Conservation (phyloP, 139 green algal species). For the Coelastrella sp. region DNA sequence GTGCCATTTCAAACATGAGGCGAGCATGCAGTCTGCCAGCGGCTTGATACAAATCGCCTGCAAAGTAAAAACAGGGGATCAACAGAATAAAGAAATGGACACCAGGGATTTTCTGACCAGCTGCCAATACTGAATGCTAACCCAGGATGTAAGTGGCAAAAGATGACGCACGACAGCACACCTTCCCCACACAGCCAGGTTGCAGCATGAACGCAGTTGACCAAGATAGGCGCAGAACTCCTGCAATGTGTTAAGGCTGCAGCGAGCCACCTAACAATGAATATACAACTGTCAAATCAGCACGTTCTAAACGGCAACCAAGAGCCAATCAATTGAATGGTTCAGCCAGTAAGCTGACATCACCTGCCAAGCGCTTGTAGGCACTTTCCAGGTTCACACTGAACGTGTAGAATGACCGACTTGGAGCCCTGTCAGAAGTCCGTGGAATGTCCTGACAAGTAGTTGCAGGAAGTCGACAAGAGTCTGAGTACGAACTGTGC, state of each 20-base stretch:
- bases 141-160: too few relatives aligned
- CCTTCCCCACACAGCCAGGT: too few relatives aligned
- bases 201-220: too few relatives aligned
- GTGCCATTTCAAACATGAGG: slow-evolving; percentile 69
- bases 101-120: background rate
- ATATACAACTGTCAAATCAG: too few relatives aligned
- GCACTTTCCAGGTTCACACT: slow-evolving; percentile 53
- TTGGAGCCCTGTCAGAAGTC: slow-evolving; percentile 80
- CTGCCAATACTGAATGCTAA: background rate
- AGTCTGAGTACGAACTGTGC: too few relatives aligned
- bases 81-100: background rate
- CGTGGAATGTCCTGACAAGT: slow-evolving; percentile 83
- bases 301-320: too few relatives aligned
- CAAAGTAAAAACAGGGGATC: background rate
- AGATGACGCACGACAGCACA: too few relatives aligned
- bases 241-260: background rate
- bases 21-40: slow-evolving; percentile 76
- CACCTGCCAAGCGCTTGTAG: slow-evolving; percentile 47
- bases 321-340: too few relatives aligned
- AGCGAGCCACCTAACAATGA: background rate
- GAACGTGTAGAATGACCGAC: slow-evolving; percentile 90
- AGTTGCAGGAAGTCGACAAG: background rate
- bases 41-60: slow-evolving; percentile 68
- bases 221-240: too few relatives aligned
- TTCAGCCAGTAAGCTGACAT: too few relatives aligned